phyloP scores from a whole-genome alignment of 177 flowering plant species.

The Vitis hybrid region DNA sequence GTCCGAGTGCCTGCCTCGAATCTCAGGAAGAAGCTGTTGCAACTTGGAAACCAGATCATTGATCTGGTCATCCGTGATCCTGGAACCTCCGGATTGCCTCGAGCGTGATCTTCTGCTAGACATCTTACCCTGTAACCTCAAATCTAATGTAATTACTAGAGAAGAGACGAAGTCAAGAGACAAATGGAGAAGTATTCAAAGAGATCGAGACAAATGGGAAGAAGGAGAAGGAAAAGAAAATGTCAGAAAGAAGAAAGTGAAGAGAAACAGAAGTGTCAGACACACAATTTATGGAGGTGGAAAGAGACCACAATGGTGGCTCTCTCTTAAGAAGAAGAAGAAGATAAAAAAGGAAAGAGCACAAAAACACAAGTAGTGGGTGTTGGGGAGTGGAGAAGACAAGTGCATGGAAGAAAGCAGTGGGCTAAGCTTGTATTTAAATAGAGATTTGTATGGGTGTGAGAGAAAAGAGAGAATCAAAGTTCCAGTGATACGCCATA shows the following conservation, averaged over 20 bases:
- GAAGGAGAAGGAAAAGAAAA: background rate
- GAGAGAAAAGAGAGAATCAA: constrained; percentile 12
- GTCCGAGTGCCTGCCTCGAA: constrained; percentile 42
- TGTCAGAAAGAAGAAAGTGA: background rate
- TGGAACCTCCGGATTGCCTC: constrained; percentile 46
- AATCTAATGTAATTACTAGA: background rate
- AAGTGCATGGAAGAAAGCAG: constrained; percentile 46
- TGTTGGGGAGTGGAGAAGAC: constrained; percentile 22
- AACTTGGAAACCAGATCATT: constrained; percentile 56
- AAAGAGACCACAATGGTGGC: background rate
- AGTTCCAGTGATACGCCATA: constrained; percentile 23
- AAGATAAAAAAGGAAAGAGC: constrained; percentile 12
- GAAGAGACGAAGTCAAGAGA: background rate
- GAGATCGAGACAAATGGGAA: background rate
- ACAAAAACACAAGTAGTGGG: constrained; percentile 24
- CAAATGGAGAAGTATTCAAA: background rate
- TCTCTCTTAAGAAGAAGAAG: background rate
- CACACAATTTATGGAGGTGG: constrained; percentile 19
- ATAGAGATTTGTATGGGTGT: constrained; percentile 16
- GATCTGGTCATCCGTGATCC: constrained; percentile 62
- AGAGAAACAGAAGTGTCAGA: background rate
- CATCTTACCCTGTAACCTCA: constrained; percentile 23
- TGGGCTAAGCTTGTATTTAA: constrained; percentile 29
- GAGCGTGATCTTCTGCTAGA: constrained; percentile 61
- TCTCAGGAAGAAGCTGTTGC: constrained; percentile 63